Base-by-base conservation (phyloP, 495 filamentous ascomycete genomes). In the Cercophora scortea region DNA sequence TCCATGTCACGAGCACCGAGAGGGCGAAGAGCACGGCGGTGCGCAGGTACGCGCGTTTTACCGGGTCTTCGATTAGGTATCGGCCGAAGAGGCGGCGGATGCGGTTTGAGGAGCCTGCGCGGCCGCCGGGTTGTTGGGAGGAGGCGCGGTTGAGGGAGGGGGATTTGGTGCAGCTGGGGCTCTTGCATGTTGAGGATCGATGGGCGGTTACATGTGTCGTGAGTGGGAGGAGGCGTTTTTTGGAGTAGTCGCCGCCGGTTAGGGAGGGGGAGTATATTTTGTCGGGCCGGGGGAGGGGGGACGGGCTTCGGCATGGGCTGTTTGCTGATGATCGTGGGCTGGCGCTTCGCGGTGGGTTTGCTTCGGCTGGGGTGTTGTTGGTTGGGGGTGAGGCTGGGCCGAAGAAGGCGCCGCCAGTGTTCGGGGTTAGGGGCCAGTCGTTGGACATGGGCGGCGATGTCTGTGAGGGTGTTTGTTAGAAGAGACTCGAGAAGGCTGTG, bases 11-110 rank as follows among this genome's bases (percentile, higher is more conserved):
- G 32, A 88, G 66, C 7, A 91, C 72, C 1, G 85, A 81, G 43
- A 85, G 69, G 34, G 88, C 87, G 65, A 89, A 91, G 1, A 91
- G 69, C 56, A 88, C 77, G 0, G 86, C 85, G 32, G 82, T 87
- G 39, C 84, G 86, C 32, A 81, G 80, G 63, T 91, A 91, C 4
- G 82, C 81, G 71, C 81, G 83, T 25, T 83, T 81, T 15, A 79
- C 72, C 50, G 72, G 77, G 55, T 80, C 78, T 46, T 70, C 65
- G 54, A 73, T 61, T 35, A 38, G 51, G 42, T 68, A 61, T 5
- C 65, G 65, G 41, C 48, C 46, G 39, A 58, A 49, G 51, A 53
- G 17, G 1, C 33, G 17, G 12, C 5, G 33, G 15, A 47, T 17
- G 11, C 33, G 19, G 11, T 13, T 35, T 34, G 12, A 25, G n/a